Base-by-base conservation (phyloP, 2,329 filamentous ascomycete species). In the Diplodia corticola region DNA sequence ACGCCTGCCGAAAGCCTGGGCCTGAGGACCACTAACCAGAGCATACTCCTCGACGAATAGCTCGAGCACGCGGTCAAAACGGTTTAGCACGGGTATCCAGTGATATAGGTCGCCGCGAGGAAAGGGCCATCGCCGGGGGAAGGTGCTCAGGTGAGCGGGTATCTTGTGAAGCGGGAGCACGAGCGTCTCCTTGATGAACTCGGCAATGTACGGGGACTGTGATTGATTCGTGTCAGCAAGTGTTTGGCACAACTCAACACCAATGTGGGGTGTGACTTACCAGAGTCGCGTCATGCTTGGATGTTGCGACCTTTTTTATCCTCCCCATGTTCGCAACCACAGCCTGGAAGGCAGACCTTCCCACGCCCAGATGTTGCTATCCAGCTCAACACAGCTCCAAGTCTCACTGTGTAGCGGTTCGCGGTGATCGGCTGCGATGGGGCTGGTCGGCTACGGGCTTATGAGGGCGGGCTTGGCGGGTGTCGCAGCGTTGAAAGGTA, bases 101-200 rank as follows among this genome's bases (percentile, higher is more conserved):
- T 99, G 94, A 77, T 98, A 98, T 33, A 98, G 83, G 77, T 99
- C 95, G 68, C 95, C 96, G 77, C 94, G 88, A 46, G 94, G 94
- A 74, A 98, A 96, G 2, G 93, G 93, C 95, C 95, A 99, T 85
- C 89, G 85, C 70, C 89, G 89, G 67, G 94, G 93, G 76, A 98
- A 98, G 65, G 85, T 86, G 72, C 85, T 84, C 70, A 99, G 89
- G 71, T 90, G 87, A 72, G 86, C 82, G 71, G 92, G 91, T 70
- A 99, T 85, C 76, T 91, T 86, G 73, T 90, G 88, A 73, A 97
- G 81, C 55, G 92, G 86, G 70, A 86, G 83, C 67, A 85, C 85
- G 70, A 88, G 88, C 59, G 91, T 88, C 71, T 84, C 84, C 73
- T 89, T 83, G 73, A 97, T 89, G 75, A 93, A 98, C 64, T 90